Evolutionary conservation across 108 stramenopile species (phyloP).

Genomic region (Pseudonitzschia delicatissima): DNA sequence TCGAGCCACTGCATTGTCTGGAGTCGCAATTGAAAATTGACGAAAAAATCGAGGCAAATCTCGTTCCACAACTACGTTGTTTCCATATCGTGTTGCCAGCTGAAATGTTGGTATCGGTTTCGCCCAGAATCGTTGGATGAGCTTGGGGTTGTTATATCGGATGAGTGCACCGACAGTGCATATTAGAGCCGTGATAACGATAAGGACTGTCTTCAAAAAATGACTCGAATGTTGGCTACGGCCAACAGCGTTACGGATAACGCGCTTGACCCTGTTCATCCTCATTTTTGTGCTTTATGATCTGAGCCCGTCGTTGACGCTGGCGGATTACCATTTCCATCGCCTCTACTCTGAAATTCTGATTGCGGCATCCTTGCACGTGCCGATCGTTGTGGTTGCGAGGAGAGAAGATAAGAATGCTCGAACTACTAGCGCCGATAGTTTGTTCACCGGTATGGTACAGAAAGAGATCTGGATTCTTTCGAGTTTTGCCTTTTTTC

Average conservation of each 20-base stretch:
- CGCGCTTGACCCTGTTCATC: background rate
- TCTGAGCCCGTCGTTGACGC: constrained; percentile 15
- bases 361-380: too few relatives aligned
- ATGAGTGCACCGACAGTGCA: constrained; percentile 18
- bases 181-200: constrained; percentile 20
- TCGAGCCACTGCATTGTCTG: constrained; percentile 21
- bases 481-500: too few relatives aligned
- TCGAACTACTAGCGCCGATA: too few relatives aligned
- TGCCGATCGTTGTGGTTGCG: too few relatives aligned
- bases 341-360: too few relatives aligned
- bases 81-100: constrained; percentile 27
- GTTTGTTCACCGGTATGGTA: too few relatives aligned
- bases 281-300: constrained; percentile 16
- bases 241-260: background rate
- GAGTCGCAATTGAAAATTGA: constrained; percentile 35
- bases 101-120: constrained; percentile 10
- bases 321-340: too few relatives aligned
- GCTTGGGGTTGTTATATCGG: constrained; percentile 1
- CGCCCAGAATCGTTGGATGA: background rate
- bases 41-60: constrained; percentile 37
- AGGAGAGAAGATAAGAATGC: too few relatives aligned
- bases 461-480: too few relatives aligned
- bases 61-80: constrained; percentile 18
- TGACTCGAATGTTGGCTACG: constrained; percentile 1
- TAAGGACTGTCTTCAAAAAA: constrained; percentile 10